Conservation (phyloP, 768 basidiomycete species). For the Suillus alpinus region DNA sequence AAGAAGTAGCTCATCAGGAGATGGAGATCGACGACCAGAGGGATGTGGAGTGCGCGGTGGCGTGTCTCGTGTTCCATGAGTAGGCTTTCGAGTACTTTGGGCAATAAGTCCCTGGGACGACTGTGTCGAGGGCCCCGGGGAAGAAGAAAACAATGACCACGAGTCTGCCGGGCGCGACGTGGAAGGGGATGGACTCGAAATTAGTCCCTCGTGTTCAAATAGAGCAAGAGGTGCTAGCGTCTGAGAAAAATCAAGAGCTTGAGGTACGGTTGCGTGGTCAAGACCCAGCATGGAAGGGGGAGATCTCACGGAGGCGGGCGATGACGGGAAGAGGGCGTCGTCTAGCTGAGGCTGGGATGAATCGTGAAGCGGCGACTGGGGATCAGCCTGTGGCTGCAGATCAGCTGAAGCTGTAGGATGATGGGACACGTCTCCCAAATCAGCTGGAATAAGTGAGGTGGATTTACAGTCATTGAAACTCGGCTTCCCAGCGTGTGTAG, state of each 20-base stretch:
- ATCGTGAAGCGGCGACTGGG: constrained; percentile 8
- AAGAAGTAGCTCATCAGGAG: constrained; percentile 23
- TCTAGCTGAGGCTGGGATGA: constrained; percentile 22
- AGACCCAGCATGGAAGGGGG: not conserved
- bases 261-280: not conserved
- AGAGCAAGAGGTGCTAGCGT: constrained; percentile 3
- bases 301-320: not conserved
- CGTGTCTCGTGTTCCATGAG: constrained; percentile 22
- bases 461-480: not conserved
- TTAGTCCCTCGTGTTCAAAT: constrained; percentile 1
- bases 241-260: too few relatives aligned
- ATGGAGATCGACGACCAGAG: constrained; percentile 10
- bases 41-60: constrained; percentile 9
- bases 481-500: not conserved
- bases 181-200: constrained; percentile 10
- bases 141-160: constrained; percentile 15
- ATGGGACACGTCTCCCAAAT: not conserved
- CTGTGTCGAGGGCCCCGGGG: constrained; percentile 6
- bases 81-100: constrained; percentile 2
- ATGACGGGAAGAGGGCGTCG: not conserved
- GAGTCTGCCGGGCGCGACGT: constrained; percentile 15
- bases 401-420: not conserved
- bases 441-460: not conserved
- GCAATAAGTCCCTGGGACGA: not conserved
- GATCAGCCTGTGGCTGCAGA: not conserved